Evolutionary conservation across 2,329 filamentous ascomycete genomes (phyloP).

Genomic region (Pseudocercospora eumusae): DNA sequence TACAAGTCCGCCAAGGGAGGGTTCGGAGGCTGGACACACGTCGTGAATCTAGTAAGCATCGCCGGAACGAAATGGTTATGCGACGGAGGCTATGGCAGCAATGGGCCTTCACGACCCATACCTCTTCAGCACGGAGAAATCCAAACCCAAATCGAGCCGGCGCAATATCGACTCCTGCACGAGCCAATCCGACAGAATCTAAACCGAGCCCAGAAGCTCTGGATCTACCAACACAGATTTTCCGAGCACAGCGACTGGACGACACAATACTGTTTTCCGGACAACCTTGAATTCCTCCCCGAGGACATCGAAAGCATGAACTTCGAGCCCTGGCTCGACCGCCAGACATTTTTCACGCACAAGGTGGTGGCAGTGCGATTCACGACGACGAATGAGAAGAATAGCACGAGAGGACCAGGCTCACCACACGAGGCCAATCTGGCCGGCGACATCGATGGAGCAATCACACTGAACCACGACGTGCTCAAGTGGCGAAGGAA

Average conservation of each 20-base stretch:
- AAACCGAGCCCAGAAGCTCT: constrained; percentile 41
- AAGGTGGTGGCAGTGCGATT: constrained; percentile 53
- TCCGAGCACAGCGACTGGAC: constrained; percentile 54
- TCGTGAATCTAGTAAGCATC: constrained; percentile 46
- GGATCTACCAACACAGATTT: constrained; percentile 45
- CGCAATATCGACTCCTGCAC: constrained; percentile 27
- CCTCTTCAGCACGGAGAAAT: constrained; percentile 35
- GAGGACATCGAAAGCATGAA: constrained; percentile 64
- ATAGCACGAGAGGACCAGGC: constrained; percentile 21
- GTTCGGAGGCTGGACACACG: constrained; percentile 43
- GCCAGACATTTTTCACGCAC: constrained; percentile 57
- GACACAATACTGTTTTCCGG: constrained; percentile 65
- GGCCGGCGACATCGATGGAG: constrained; percentile 33
- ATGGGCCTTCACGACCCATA: constrained; percentile 44
- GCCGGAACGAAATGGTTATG: constrained; percentile 34
- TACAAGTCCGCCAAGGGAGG: constrained; percentile 23
- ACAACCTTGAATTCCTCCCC: constrained; percentile 63
- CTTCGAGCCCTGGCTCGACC: constrained; percentile 54
- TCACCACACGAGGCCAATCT: constrained; percentile 22
- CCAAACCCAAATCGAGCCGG: constrained; percentile 24
- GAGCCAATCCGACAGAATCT: constrained; percentile 26
- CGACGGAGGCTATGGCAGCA: constrained; percentile 47
- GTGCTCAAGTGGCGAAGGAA: constrained; percentile 37
- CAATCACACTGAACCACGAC: constrained; percentile 30
- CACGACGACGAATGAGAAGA: constrained; percentile 24